These are phyloP conservation scores for Leishmania gerbilli DNA, from an alignment of 208 protist genomes.

Conservation along the genomic window DNA sequence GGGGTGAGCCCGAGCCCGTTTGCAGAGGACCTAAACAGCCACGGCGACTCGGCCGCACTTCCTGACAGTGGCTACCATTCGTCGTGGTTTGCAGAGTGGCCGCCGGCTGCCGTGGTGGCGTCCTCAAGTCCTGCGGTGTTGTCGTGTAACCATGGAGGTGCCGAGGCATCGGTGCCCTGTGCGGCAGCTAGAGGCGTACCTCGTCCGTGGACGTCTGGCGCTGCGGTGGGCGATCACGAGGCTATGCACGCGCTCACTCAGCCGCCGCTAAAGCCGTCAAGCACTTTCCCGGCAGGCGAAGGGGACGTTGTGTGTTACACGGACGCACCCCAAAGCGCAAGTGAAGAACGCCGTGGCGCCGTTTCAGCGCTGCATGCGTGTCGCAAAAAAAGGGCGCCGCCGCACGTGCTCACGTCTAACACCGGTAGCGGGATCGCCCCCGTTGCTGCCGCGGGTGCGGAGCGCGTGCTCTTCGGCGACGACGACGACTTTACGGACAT, in stretches of 20 bases:
- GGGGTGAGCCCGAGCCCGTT: constrained; percentile 6
- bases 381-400: neutral
- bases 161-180: neutral
- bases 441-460: constrained; percentile 8
- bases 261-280: neutral
- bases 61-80: neutral
- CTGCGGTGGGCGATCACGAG: neutral
- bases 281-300: neutral
- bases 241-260: neutral
- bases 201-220: no score
- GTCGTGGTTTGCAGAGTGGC: constrained; percentile 3
- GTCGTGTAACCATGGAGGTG: neutral
- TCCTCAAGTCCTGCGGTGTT: neutral
- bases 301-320: neutral
- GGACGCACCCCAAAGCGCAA: neutral
- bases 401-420: neutral
- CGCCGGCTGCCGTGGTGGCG: neutral
- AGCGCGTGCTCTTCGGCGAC: constrained; percentile 26
- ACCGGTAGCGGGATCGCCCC: neutral
- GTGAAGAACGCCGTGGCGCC: neutral
- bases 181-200: neutral
- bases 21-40: neutral
- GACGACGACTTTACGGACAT: constrained; percentile 7
- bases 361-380: neutral
- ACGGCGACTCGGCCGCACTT: neutral